These are phyloP conservation scores for Athelia sp. DNA, from an alignment of 1,284 basidiomycete species.

Conservation along the genomic window DNA sequence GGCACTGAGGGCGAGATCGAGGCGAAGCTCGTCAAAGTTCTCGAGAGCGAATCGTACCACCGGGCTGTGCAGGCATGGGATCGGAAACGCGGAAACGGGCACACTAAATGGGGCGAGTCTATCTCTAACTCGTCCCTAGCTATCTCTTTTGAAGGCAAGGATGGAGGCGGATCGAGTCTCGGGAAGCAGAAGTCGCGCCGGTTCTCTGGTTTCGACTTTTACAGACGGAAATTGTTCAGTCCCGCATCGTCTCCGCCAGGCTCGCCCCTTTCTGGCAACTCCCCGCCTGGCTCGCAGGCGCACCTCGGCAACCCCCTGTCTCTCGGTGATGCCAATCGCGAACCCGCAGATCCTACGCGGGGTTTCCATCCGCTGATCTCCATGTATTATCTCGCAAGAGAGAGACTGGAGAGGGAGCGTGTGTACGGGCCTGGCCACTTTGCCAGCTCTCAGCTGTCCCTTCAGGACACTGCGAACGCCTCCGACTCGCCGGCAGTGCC, in stretches of 20 bases:
- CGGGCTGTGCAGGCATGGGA: slow-evolving; percentile 78
- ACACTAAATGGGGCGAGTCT: slow-evolving; percentile 39
- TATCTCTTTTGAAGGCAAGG: slow-evolving; percentile 51
- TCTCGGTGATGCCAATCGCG: slow-evolving; percentile 40
- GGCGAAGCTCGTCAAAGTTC: slow-evolving; percentile 64
- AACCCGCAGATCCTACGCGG: slow-evolving; percentile 76
- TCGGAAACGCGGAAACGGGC: slow-evolving; percentile 50
- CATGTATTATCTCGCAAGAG: slow-evolving; percentile 93
- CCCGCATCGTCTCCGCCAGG: slow-evolving; percentile 55
- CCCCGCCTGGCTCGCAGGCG: slow-evolving; percentile 52
- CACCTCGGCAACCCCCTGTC: slow-evolving; percentile 41
- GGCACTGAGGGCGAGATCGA: slow-evolving; percentile 87
- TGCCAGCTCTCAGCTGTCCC: slow-evolving; percentile 79
- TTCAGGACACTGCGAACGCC: slow-evolving; percentile 6
- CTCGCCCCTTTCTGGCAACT: slow-evolving; percentile 37
- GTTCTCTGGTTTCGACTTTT: slow-evolving; percentile 95
- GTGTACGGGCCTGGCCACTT: slow-evolving; percentile 94
- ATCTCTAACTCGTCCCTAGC: slow-evolving; percentile 65
- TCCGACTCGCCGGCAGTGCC: slow-evolving; percentile 13
- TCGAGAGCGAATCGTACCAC: slow-evolving; percentile 77
- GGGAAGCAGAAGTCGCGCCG: slow-evolving; percentile 52
- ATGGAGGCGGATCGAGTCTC: slow-evolving; percentile 32
- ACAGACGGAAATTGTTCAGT: slow-evolving; percentile 85
- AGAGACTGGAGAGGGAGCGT: slow-evolving; percentile 91
- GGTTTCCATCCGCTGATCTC: slow-evolving; percentile 95